Evolutionary conservation across 2,329 filamentous ascomycete genomes (phyloP), one percentile per base, ranked within the genome.

Genomic region (Sporothrix mexicana): DNA sequence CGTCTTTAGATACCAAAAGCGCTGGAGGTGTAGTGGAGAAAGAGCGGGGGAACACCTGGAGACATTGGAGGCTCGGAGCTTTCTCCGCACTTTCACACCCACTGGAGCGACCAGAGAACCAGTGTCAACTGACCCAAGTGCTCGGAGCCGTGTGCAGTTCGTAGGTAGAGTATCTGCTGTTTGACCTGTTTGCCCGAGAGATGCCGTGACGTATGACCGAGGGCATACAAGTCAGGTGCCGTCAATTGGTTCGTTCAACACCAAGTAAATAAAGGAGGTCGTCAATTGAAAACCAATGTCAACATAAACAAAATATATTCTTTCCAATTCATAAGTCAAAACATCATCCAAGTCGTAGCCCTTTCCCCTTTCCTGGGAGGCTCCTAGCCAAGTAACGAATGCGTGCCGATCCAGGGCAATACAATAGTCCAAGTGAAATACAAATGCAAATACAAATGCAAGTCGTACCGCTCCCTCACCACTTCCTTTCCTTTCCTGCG

Each of bases 401-500:
- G 30, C 30, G 30, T 36, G 30, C 30, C 30, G 7, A 36, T 36
- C 30, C 30, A 55, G 41, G n/a, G 25, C 20, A 17, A 43, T 17
- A 49, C 41, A 68, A n/a, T 20, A 41, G 36, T 20, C 25, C 62
- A 41, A 13, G 9, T 13, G 20, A 41, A 43, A 25, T 13, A 7
- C 3, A 41, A 41, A 62, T 20, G 59, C 7, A 61, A 61, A 61
- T 36, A 23, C 30, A 20, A 23, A 12, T 45, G 36, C n/a, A 66
- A 23, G 41, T 10, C 62, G 2, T 9, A 5, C 13, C 13, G n/a
- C 7, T 10, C 0, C 5, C 20, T 68, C 49, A 82, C 43, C 87
- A 80, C 79, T 88, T 90, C 76, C 88, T 83, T 78, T 87, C 85
- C 77, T 83, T 85, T 7, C 88, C 88, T 0, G 81, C 80, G 47